phyloP scores from a whole-genome alignment of 805 yeast species.

The Candida nemodendra region DNA sequence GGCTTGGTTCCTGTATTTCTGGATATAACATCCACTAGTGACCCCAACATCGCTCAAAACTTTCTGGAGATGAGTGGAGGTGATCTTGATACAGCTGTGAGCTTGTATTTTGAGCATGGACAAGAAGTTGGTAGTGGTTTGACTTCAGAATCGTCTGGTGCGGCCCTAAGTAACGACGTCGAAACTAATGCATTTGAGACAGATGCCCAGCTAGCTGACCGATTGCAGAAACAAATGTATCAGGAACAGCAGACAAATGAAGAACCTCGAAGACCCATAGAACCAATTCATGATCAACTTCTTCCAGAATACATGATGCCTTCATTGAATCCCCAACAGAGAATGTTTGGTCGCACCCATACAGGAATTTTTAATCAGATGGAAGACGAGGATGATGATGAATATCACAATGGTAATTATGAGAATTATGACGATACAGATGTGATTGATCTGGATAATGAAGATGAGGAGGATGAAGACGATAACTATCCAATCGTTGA shows the following conservation, averaged over 20 bases:
- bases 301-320: constrained; percentile 25
- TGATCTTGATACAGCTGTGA: constrained; percentile 79
- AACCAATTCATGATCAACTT: constrained; percentile 70
- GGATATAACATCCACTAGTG: constrained; percentile 78
- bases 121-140: constrained; percentile 24
- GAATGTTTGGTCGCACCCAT: constrained; percentile 48
- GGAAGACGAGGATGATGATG: constrained; percentile 29
- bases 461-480: constrained; percentile 39
- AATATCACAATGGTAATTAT: constrained; percentile 21
- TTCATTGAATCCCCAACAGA: constrained; percentile 29
- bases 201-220: constrained; percentile 55
- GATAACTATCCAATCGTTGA: constrained; percentile 37
- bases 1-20: constrained; percentile 69
- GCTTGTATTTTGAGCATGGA: constrained; percentile 74
- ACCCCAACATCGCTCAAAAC: constrained; percentile 64
- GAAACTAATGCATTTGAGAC: constrained; percentile 13
- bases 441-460: constrained; percentile 33
- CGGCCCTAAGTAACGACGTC: constrained; percentile 1
- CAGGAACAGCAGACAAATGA: constrained; percentile 38
- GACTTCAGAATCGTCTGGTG: constrained; percentile 3
- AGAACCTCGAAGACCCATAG: constrained; percentile 73
- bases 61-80: constrained; percentile 77
- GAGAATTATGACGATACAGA: constrained; percentile 40
- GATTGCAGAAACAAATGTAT: constrained; percentile 65
- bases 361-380: constrained; percentile 62